phyloP scores from a whole-genome alignment of 2,329 filamentous ascomycete genomes.

The Nemania sp. region DNA sequence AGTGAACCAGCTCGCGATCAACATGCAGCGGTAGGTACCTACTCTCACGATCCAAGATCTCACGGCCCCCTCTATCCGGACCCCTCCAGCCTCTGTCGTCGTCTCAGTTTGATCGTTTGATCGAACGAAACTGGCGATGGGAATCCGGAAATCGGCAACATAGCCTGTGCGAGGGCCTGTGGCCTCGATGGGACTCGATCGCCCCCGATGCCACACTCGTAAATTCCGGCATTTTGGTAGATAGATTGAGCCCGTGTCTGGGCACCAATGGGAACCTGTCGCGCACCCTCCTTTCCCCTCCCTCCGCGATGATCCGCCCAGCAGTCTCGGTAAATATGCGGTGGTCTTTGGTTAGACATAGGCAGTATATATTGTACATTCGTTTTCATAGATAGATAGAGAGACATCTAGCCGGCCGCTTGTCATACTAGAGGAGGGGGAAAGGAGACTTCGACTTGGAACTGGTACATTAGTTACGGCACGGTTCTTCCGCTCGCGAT shows the following conservation, averaged over 20 bases:
- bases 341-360: neutral
- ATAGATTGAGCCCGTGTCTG: constrained; percentile 38
- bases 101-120: neutral
- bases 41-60: constrained; percentile 1
- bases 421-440: constrained; percentile 1
- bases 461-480: constrained; percentile 10
- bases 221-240: constrained; percentile 40
- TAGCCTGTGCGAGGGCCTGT: constrained; percentile 12
- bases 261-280: constrained; percentile 32
- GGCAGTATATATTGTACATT: neutral
- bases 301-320: constrained; percentile 6
- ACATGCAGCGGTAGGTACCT: neutral
- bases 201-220: constrained; percentile 25
- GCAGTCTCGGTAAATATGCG: constrained; percentile 25
- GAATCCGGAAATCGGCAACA: constrained; percentile 13
- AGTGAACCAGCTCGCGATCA: constrained; percentile 4
- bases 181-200: constrained; percentile 31
- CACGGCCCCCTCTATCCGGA: constrained; percentile 12
- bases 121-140: constrained; percentile 4
- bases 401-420: neutral
- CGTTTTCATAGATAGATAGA: neutral
- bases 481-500: constrained; percentile 23
- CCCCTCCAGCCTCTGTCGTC: constrained; percentile 18
- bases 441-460: neutral
- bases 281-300: constrained; percentile 16